phyloP scores from a whole-genome alignment of 306 rosid genomes.

The Inga oerstediana region DNA sequence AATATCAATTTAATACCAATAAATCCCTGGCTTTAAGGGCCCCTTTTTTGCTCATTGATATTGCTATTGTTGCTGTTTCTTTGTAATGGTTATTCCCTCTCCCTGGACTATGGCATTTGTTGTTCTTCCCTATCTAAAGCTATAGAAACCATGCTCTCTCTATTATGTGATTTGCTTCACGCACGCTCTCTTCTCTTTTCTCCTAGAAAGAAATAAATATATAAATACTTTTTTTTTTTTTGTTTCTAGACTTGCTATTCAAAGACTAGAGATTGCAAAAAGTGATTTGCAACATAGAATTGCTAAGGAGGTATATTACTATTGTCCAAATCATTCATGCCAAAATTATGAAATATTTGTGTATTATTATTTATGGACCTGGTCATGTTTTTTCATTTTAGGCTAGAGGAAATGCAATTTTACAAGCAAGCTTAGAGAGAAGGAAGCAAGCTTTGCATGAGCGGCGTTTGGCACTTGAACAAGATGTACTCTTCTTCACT shows the following conservation, averaged over 20 bases:
- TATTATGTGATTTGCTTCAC: conserved; percentile 9
- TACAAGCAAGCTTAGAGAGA: conserved; percentile 99
- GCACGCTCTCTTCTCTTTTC: neutral
- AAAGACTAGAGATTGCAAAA: conserved; percentile 94
- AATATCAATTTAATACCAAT: neutral
- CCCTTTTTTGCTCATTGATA: neutral
- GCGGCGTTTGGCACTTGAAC: conserved; percentile 97
- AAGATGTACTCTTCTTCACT: conserved; percentile 66
- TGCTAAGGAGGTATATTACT: conserved; percentile 84
- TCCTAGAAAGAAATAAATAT: neutral
- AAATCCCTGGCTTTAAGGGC: neutral
- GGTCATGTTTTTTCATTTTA: conserved; percentile 37
- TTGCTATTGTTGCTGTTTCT: neutral
- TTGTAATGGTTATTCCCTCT: neutral
- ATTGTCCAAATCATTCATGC: conserved; percentile 22
- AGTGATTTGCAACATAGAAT: conserved; percentile 91
- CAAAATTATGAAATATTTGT: conserved; percentile 20
- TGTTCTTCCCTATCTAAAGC: neutral
- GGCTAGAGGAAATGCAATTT: conserved; percentile 99
- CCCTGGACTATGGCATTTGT: neutral
- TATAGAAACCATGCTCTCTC: conserved; percentile 22
- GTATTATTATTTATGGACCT: conserved; percentile 28
- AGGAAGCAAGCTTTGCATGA: conserved; percentile 99
- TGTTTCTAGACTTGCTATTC: conserved; percentile 82
- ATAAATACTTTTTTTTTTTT: conserved; percentile 5